These are phyloP conservation scores for Salvia sclarea DNA, from an alignment of 305 asterid species.

Conservation along the genomic window DNA sequence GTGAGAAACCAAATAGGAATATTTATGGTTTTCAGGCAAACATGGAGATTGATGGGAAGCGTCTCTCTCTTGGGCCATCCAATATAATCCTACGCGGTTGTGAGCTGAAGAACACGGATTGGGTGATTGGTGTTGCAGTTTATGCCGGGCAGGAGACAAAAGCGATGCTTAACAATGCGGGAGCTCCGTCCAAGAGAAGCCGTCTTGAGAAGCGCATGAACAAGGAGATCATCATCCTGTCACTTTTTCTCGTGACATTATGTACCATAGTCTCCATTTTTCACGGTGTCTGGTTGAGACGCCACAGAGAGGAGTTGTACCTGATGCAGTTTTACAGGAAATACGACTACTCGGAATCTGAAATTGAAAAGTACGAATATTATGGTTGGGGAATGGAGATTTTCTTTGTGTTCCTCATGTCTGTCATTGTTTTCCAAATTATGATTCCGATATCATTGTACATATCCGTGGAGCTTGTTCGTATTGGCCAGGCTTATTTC, in stretches of 20 bases:
- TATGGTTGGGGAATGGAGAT: slow-evolving; percentile 91
- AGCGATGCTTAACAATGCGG: slow-evolving; percentile 97
- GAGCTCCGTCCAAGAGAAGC: slow-evolving; percentile 96
- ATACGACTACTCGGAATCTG: slow-evolving; percentile 62
- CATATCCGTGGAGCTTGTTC: slow-evolving; percentile 98
- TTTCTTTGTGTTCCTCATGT: slow-evolving; percentile 88
- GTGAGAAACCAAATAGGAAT: slow-evolving; percentile 94
- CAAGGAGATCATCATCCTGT: slow-evolving; percentile 73
- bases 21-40: slow-evolving; percentile 88
- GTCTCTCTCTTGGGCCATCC: slow-evolving; percentile 89
- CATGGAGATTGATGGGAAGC: slow-evolving; percentile 86
- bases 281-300: slow-evolving; percentile 90
- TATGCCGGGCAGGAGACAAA: slow-evolving; percentile 93
- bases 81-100: slow-evolving; percentile 94
- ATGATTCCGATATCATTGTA: slow-evolving; percentile 97
- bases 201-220: slow-evolving; percentile 92
- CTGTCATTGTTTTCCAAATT: slow-evolving; percentile 91
- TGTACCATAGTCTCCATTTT: slow-evolving; percentile 62
- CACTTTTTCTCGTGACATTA: slow-evolving; percentile 63
- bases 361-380: slow-evolving; percentile 64
- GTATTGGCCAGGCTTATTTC: slow-evolving; percentile 96
- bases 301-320: slow-evolving; percentile 67
- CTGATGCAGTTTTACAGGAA: slow-evolving; percentile 77
- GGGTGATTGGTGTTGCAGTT: slow-evolving; percentile 87
- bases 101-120: slow-evolving; percentile 89